A percentile compares a stretch with the other conserved stretches of the same genome.
phyloP scores from a whole-genome alignment of 2,329 filamentous ascomycete genomes.

The Ophiostoma novo-ulmi region DNA sequence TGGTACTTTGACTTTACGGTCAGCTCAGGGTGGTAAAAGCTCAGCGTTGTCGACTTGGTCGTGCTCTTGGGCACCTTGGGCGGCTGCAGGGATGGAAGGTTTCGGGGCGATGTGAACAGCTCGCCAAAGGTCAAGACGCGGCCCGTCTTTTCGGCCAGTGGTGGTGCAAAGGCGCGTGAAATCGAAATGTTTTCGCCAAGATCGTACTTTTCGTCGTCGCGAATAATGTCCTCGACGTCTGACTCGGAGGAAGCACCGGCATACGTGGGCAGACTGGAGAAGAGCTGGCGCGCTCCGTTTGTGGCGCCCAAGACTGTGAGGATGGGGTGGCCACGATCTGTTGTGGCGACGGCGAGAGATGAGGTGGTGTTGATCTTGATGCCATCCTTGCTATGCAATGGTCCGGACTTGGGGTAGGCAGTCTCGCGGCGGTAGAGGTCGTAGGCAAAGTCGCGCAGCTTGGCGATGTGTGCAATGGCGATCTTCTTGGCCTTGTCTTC shows the following conservation, averaged over 20 bases:
- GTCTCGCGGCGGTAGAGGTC: constrained; percentile 59
- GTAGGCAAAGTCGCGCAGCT: constrained; percentile 59
- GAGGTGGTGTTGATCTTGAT: constrained; percentile 11
- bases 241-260: constrained; percentile 28
- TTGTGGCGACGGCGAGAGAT: constrained; percentile 26
- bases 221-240: constrained; percentile 52
- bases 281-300: constrained; percentile 69
- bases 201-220: constrained; percentile 25
- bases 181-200: constrained; percentile 50
- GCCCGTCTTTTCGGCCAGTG: constrained; percentile 43
- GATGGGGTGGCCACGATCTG: constrained; percentile 46
- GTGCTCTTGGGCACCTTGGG: constrained; percentile 67
- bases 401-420: constrained; percentile 43
- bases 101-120: constrained; percentile 63
- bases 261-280: constrained; percentile 68
- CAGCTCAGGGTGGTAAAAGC: constrained; percentile 37
- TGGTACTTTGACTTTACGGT: constrained; percentile 51
- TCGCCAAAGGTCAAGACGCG: constrained; percentile 64
- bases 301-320: constrained; percentile 74
- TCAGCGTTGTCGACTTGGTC: constrained; percentile 51
- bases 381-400: constrained; percentile 25
- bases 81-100: constrained; percentile 60
- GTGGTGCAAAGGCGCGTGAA: constrained; percentile 57
- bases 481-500: constrained; percentile 30
- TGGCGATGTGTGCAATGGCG: constrained; percentile 43